A percentile compares a stretch with the other conserved stretches of the same genome.
phyloP scores from a whole-genome alignment of 768 basidiomycete genomes.

The Boletus pseudo-olivaceus region DNA sequence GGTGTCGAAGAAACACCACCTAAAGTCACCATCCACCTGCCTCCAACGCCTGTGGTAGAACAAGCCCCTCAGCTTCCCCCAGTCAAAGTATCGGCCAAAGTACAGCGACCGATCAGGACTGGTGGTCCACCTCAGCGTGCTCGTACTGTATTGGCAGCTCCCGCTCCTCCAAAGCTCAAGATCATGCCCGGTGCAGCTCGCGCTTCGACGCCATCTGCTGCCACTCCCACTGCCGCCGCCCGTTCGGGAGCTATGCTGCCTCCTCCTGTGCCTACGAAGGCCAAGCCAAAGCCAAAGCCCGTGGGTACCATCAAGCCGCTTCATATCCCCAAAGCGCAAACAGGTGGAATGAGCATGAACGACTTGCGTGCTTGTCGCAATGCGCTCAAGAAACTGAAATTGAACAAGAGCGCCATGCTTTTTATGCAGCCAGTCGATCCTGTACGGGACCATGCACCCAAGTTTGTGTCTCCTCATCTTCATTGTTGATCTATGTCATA shows the following conservation, averaged over 20 bases:
- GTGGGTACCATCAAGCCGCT: conserved; percentile 37
- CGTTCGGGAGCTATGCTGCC: conserved; percentile 23
- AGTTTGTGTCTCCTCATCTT: conserved; percentile 41
- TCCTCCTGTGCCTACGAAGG: conserved; percentile 30
- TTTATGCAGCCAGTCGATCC: conserved; percentile 95
- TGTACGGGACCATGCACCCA: conserved; percentile 85
- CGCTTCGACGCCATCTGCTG: conserved; percentile 16
- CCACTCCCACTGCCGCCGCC: conserved; percentile 4
- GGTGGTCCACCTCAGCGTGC: conserved; percentile 32
- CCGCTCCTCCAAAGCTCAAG: conserved; percentile 56
- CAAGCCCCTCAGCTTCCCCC: conserved; percentile 49
- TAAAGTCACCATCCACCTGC: conserved; percentile 81
- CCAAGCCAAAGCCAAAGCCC: conserved; percentile 26
- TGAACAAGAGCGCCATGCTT: conserved; percentile 66
- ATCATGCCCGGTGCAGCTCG: conserved; percentile 24
- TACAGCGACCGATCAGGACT: conserved; percentile 31
- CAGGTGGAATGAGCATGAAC: conserved; percentile 69
- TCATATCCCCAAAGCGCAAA: conserved; percentile 65
- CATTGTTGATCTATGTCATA: conserved; percentile 1
- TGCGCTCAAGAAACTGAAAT: conserved; percentile 74
- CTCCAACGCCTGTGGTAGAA: conserved; percentile 69
- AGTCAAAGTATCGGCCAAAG: conserved; percentile 50
- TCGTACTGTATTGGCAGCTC: conserved; percentile 26
- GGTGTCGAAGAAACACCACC: conserved; percentile 82
- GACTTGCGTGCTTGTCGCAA: conserved; percentile 75